Base-by-base conservation (phyloP, 352 stramenopile species). In the Pythium folliculosum region DNA sequence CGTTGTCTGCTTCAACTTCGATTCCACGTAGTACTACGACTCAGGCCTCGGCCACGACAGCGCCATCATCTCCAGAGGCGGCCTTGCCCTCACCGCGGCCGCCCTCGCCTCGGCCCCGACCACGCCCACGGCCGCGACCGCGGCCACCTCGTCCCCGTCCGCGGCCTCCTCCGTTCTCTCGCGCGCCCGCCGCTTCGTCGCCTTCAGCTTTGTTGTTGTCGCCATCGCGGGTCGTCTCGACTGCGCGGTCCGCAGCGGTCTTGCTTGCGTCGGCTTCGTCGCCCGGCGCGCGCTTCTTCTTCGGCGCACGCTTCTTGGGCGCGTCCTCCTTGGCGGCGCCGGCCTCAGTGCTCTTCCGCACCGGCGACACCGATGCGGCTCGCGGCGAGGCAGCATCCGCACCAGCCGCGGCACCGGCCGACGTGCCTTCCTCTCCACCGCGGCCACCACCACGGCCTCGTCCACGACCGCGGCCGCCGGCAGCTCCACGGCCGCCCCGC, bases 31-130 rank as follows among this genome's bases (percentile, higher is more conserved):
- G 27, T 32, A 32, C 17, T 7, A 3, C 16, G 22, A 30, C 53
- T 62, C 55, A 69, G 19, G 53, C 53, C 12, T 69, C 45, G n/a
- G 62, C 47, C 7, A 22, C 45, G 35, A 65, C 55, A 60, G 63
- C 32, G 17, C 38, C 38, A 9, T 25, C 55, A 4, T 38, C 38
- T 6, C 19, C 17, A 3, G n/a, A 27, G 2, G 23, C 30, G 2
- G 27, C 21, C 23, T 61, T 56, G 25, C n/a, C 40, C 25, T 64
- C 55, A 0, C 57, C 65, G 23, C 56, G 77, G 53, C 74, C 69
- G 32, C 72, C 72, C 60, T 78, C 61, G 37, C 75, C 71, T 54
- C 76, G 65, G 47, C 80, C 80, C 63, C 78, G 79, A 2, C 72
- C 75, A 67, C 71, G 79, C 2, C 72, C 75, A 63, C 71, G 23